A percentile compares a stretch with the other conserved stretches of the same genome.
Conservation (phyloP, 805 yeast genomes). For the Candida succiphila region DNA sequence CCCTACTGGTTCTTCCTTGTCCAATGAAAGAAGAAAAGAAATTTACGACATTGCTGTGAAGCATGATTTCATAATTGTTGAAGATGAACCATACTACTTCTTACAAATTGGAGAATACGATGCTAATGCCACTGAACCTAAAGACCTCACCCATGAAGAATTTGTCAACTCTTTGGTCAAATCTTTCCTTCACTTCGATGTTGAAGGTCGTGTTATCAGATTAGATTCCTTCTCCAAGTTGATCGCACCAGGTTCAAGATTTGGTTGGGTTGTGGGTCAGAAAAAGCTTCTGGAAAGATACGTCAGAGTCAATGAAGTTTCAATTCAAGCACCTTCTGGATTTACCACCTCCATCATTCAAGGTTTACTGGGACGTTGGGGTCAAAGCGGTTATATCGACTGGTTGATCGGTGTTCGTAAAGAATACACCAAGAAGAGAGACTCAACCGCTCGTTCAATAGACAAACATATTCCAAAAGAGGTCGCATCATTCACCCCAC, state of each 20-base stretch:
- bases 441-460: conserved; percentile 73
- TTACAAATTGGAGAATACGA: conserved; percentile 84
- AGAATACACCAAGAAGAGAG: conserved; percentile 83
- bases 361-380: conserved; percentile 77
- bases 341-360: conserved; percentile 62
- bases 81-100: conserved; percentile 97
- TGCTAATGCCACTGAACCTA: conserved; percentile 20
- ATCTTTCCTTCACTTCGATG: conserved; percentile 66
- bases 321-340: conserved; percentile 76
- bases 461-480: conserved; percentile 43
- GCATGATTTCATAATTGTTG: conserved; percentile 79
- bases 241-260: conserved; percentile 81
- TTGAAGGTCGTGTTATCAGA: conserved; percentile 84
- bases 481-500: conserved; percentile 37
- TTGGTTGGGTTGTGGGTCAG: conserved; percentile 86
- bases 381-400: conserved; percentile 78
- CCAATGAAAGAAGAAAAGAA: conserved; percentile 63
- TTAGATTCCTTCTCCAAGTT: conserved; percentile 88
- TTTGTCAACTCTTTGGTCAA: conserved; percentile 61
- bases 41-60: conserved; percentile 73
- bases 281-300: conserved; percentile 50
- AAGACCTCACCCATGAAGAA: conserved; percentile 42
- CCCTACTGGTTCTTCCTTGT: conserved; percentile 88
- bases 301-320: conserved; percentile 68
- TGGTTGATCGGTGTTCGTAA: conserved; percentile 79